Conservation (phyloP, 345 rosid species). For the Brassica cretica region DNA sequence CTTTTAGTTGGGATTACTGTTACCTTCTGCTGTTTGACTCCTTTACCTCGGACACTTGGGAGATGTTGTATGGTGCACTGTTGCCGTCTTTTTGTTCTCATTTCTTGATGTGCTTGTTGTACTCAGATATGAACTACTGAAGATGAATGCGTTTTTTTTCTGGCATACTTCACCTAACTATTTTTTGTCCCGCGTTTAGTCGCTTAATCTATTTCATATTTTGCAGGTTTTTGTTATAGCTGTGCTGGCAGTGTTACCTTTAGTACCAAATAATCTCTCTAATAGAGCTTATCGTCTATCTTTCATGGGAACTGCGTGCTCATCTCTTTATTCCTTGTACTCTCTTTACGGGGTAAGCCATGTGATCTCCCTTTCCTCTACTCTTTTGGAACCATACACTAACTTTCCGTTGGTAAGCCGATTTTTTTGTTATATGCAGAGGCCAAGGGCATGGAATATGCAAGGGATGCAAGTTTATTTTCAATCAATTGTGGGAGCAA, state of each 20-base stretch:
- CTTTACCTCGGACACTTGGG: background rate
- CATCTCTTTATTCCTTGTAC: conserved; percentile 81
- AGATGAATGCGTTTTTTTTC: background rate
- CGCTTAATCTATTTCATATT: conserved; percentile 23
- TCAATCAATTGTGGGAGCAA: conserved; percentile 76
- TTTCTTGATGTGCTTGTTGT: conserved; percentile 4
- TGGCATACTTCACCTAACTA: background rate
- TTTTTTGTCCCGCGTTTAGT: background rate
- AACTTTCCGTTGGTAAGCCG: conserved; percentile 21
- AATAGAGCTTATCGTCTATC: conserved; percentile 86
- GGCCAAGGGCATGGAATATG: conserved; percentile 87
- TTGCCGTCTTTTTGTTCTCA: background rate
- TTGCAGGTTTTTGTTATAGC: conserved; percentile 85
- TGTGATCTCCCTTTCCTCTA: conserved; percentile 6
- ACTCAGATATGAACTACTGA: background rate
- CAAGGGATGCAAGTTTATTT: conserved; percentile 84
- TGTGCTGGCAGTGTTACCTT: conserved; percentile 82
- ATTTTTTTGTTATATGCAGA: conserved; percentile 48
- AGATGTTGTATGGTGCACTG: background rate
- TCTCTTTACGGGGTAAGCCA: conserved; percentile 79
- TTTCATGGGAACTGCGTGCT: conserved; percentile 90
- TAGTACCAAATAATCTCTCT: conserved; percentile 70
- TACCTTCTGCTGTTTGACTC: conserved; percentile 1
- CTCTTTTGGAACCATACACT: conserved; percentile 19
- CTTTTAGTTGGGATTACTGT: background rate